Conservation (phyloP, 495 filamentous ascomycete genomes). For the Podospora pseudoanserina region DNA sequence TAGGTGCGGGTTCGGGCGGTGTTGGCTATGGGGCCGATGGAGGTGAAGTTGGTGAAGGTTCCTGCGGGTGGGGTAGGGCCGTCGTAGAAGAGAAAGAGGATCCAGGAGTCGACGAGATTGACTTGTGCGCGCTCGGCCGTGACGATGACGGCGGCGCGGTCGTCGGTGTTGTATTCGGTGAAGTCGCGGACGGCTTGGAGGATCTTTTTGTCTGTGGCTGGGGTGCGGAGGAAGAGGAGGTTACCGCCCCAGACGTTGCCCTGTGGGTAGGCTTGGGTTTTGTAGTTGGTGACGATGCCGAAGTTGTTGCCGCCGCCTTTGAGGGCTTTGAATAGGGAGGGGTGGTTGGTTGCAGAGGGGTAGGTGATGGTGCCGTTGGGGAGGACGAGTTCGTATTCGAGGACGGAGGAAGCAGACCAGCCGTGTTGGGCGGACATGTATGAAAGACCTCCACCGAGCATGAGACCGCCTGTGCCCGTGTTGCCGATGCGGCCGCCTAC, state of each 20-base stretch:
- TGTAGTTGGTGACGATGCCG: conserved; percentile 49
- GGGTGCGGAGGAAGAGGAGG: conserved; percentile 42
- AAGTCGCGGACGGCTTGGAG: conserved; percentile 54
- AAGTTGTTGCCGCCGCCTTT: conserved; percentile 52
- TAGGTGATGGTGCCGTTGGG: conserved; percentile 52
- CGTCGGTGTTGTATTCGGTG: conserved; percentile 52
- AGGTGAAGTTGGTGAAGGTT: conserved; percentile 55
- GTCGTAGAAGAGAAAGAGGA: conserved; percentile 63
- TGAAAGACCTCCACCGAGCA: conserved; percentile 41
- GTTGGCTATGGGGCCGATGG: conserved; percentile 46
- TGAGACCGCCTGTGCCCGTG: conserved; percentile 44
- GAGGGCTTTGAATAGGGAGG: conserved; percentile 43
- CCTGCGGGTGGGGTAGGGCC: conserved; percentile 51
- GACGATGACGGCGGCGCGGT: conserved; percentile 54
- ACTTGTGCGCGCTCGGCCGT: conserved; percentile 48
- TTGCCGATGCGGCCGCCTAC: conserved; percentile 50
- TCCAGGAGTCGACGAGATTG: conserved; percentile 50
- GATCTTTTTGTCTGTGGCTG: conserved; percentile 41
- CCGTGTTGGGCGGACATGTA: conserved; percentile 57
- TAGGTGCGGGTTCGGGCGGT: conserved; percentile 52
- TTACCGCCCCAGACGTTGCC: conserved; percentile 55
- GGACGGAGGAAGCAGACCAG: conserved; percentile 53
- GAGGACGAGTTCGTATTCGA: conserved; percentile 55
- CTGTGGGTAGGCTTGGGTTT: conserved; percentile 46
- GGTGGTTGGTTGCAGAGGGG: conserved; percentile 39